Evolutionary conservation across 2,329 filamentous ascomycete genomes (phyloP), one percentile per base, ranked within the genome.

Genomic region (Neofusicoccum laricinum): DNA sequence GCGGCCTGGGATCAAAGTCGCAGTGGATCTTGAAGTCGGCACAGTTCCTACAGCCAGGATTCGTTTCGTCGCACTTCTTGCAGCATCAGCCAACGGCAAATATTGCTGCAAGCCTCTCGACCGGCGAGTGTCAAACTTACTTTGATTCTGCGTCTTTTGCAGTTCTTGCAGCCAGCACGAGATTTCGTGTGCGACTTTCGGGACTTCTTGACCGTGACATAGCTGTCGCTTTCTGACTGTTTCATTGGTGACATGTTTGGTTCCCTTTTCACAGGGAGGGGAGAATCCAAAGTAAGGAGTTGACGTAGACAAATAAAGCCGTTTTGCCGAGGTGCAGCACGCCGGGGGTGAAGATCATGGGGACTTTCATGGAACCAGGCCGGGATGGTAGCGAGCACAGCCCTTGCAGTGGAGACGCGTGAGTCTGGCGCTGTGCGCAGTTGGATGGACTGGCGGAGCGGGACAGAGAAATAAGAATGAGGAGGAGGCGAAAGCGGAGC

Each of bases 91-190:
- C 8, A 40, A 32, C 4, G 32, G 45, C 30, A 38, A 6, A 7
- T 12, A 11, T 11, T 38, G 3, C 36, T 38, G 10, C 36, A 19
- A 34, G 17, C 17, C 1, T 30, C n/a, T 5, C 32, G 6, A 32
- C 12, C 25, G 43, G 19, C 4, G 17, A 48, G 17, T 6, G 19
- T n/a, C n/a, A 19, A 1, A 19, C n/a, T 19, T 17, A 64, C 63
- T 30, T 64, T 64, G 34, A 64, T 61, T 25, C 55, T 40, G 15
- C 63, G 63, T 21, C 11, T 50, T 17, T 64, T 64, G 43, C 63
- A 64, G 25, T 64, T 64, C 19, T 15, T 21, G 21, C 62, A 64
- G 8, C 62, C 62, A 7, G 43, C 30, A 10, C 62, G 51, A 1
- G 53, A 58, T 8, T 64, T 64, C 4, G 45, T 53, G 40, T 64